Conservation (phyloP, 2,329 filamentous ascomycete species). For the Monosporascus sp. region DNA sequence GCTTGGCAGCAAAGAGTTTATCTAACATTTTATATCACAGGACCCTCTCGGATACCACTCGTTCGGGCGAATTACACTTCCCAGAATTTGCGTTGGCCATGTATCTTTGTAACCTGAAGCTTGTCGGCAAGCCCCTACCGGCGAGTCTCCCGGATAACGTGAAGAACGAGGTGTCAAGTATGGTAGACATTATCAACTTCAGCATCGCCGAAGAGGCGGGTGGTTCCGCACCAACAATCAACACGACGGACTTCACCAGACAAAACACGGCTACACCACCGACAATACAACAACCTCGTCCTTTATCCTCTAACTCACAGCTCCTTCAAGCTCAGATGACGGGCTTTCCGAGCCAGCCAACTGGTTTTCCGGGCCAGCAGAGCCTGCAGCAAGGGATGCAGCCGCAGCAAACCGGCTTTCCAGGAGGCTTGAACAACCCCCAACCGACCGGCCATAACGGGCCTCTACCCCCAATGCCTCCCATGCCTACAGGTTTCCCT, state of each 20-base stretch:
- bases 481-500: constrained; percentile 59
- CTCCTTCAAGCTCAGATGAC: constrained; percentile 63
- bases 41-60: constrained; percentile 91
- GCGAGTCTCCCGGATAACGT: constrained; percentile 72
- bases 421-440: constrained; percentile 55
- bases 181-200: constrained; percentile 99
- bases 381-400: constrained; percentile 56
- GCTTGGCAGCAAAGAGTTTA: not conserved
- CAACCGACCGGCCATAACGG: constrained; percentile 77
- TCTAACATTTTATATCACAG: constrained; percentile 36
- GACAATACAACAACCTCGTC: constrained; percentile 63
- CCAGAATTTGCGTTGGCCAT: constrained; percentile 96
- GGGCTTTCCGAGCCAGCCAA: constrained; percentile 52
- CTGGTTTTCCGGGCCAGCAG: constrained; percentile 51
- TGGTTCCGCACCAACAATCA: constrained; percentile 49
- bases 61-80: constrained; percentile 92
- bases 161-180: constrained; percentile 95
- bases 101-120: constrained; percentile 93
- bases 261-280: constrained; percentile 44
- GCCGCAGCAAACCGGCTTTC: constrained; percentile 65
- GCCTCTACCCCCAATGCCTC: constrained; percentile 78
- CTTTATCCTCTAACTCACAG: constrained; percentile 67
- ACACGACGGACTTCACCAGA: constrained; percentile 65
- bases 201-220: constrained; percentile 71
- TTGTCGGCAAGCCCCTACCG: constrained; percentile 82